A percentile compares a stretch with the other conserved stretches of the same genome.
Evolutionary conservation across 768 basidiomycete species (phyloP).

Genomic region (Brasilioporus rufonigricans): DNA sequence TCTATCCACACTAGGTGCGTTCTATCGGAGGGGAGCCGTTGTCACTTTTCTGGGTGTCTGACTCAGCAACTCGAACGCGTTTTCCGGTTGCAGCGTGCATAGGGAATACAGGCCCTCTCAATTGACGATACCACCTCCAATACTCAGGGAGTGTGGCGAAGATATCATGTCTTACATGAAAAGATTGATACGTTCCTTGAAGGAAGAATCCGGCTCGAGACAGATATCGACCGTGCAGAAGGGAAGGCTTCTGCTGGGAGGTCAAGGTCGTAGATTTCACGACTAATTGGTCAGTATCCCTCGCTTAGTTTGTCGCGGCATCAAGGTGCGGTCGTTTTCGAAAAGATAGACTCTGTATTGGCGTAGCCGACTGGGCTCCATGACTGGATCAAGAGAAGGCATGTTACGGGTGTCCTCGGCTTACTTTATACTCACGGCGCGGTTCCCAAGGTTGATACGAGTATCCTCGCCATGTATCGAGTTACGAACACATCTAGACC

Average conservation of each 20-base stretch:
- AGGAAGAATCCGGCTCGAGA: constrained; percentile 43
- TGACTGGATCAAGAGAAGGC: constrained; percentile 60
- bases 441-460: constrained; percentile 42
- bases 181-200: constrained; percentile 43
- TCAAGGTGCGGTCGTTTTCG: constrained; percentile 51
- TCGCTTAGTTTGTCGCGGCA: constrained; percentile 46
- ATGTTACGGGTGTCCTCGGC: background rate
- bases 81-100: constrained; percentile 48
- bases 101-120: constrained; percentile 62
- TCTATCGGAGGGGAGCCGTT: background rate
- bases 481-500: constrained; percentile 54
- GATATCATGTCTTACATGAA: constrained; percentile 59
- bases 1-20: constrained; percentile 63
- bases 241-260: constrained; percentile 39
- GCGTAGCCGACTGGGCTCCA: constrained; percentile 49
- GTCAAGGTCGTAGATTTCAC: constrained; percentile 35
- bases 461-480: constrained; percentile 48
- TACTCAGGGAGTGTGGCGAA: constrained; percentile 36
- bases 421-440: background rate
- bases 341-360: constrained; percentile 49
- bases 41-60: background rate
- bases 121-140: constrained; percentile 48
- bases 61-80: too few species aligned
- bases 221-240: constrained; percentile 43
- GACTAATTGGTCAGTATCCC: constrained; percentile 36